These are phyloP conservation scores for Aspergillus saccharolyticus DNA, from an alignment of 495 filamentous ascomycete genomes.

Conservation along the genomic window DNA sequence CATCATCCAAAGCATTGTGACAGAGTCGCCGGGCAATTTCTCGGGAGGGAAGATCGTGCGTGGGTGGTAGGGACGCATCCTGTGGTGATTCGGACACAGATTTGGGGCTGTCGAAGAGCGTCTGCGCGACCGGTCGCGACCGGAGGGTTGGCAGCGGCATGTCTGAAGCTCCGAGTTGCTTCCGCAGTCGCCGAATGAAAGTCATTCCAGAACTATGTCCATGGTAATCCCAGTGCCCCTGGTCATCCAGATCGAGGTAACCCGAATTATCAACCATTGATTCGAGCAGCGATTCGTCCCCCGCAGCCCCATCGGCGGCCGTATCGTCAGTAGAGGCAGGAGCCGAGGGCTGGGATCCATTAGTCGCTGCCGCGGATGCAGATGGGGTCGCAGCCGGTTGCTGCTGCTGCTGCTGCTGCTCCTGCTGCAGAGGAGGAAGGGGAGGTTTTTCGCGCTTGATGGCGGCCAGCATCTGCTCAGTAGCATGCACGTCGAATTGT, in stretches of 20 bases:
- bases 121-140: slow-evolving; percentile 34
- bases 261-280: slow-evolving; percentile 94
- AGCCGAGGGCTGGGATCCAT: slow-evolving; percentile 7
- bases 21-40: slow-evolving; percentile 64
- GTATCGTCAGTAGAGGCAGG: slow-evolving; percentile 14
- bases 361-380: slow-evolving; percentile 10
- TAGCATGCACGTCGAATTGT: slow-evolving; percentile 63
- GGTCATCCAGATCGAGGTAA: slow-evolving; percentile 84
- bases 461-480: slow-evolving; percentile 40
- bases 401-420: slow-evolving; percentile 7
- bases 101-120: slow-evolving; percentile 66
- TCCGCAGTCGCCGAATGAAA: slow-evolving; percentile 78
- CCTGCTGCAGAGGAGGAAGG: slow-evolving; percentile 4
- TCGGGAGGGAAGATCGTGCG: slow-evolving; percentile 65
- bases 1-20: slow-evolving; percentile 75
- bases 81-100: slow-evolving; percentile 58
- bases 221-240: slow-evolving; percentile 90
- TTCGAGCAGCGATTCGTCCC: slow-evolving; percentile 75
- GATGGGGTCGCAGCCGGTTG: slow-evolving; percentile 4
- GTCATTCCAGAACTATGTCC: slow-evolving; percentile 88
- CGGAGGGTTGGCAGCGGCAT: slow-evolving; percentile 44
- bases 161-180: slow-evolving; percentile 66
- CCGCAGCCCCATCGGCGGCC: slow-evolving; percentile 22
- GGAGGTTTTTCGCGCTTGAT: slow-evolving; percentile 25
- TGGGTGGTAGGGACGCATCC: slow-evolving; percentile 46